Conservation (phyloP, 345 rosid species). For the Populus davidiana region DNA sequence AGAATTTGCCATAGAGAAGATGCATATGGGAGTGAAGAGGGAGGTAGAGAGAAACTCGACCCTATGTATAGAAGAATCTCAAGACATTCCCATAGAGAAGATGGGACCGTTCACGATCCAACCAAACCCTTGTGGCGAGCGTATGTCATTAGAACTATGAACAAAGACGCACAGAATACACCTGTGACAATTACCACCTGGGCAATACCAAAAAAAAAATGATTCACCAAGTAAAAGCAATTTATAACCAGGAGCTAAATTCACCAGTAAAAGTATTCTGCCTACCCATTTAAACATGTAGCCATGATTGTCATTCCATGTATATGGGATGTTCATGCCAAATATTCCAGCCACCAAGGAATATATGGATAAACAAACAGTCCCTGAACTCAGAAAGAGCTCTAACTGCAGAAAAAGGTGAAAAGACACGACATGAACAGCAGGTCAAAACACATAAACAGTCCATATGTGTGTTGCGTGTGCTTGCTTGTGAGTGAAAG, state of each 20-base stretch:
- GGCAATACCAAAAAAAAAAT: not conserved
- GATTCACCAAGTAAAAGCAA: not conserved
- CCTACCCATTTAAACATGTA: conserved; percentile 85
- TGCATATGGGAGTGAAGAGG: not conserved
- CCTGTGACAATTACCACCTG: conserved; percentile 70
- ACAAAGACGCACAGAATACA: conserved; percentile 33
- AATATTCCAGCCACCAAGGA: conserved; percentile 83
- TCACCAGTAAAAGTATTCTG: not conserved
- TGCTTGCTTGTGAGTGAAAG: not conserved
- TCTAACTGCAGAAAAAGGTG: conserved; percentile 14
- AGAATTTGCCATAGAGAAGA: not conserved
- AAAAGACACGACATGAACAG: not conserved
- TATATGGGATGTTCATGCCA: conserved; percentile 94
- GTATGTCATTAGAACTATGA: conserved; percentile 59
- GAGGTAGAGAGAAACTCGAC: not conserved
- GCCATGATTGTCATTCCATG: conserved; percentile 66
- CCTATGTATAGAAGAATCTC: not conserved
- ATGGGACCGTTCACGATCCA: conserved; percentile 53
- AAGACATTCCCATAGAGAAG: not conserved
- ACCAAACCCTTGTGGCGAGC: conserved; percentile 87
- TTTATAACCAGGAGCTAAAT: conserved; percentile 2
- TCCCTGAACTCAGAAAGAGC: conserved; percentile 21
- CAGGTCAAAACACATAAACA: not conserved
- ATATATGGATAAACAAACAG: conserved; percentile 15
- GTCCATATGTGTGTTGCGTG: not conserved